phyloP scores from a whole-genome alignment of 2,329 filamentous ascomycete species.

The Colletotrichum limetticola region DNA sequence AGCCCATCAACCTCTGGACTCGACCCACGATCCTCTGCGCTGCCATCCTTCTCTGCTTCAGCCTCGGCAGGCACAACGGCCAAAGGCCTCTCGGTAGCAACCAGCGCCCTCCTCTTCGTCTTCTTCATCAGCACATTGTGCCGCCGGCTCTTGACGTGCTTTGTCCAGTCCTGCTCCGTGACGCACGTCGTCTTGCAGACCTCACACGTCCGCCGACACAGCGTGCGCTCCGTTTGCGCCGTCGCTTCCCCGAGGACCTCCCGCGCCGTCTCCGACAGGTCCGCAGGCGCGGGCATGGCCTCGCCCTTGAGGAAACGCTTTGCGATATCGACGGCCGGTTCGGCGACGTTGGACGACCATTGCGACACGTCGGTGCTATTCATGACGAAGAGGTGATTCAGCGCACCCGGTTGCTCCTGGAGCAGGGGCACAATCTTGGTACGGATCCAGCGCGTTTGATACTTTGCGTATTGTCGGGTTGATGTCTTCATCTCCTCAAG shows the following conservation, averaged over 20 bases:
- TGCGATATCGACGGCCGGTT: slow-evolving; percentile 72
- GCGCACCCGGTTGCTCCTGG: slow-evolving; percentile 60
- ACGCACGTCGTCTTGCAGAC: slow-evolving; percentile 74
- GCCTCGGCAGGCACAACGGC: slow-evolving; percentile 15
- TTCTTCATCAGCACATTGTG: slow-evolving; percentile 48
- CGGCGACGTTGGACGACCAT: slow-evolving; percentile 73
- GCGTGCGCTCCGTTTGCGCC: slow-evolving; percentile 62
- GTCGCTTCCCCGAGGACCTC: slow-evolving; percentile 65
- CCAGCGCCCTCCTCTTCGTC: slow-evolving; percentile 51
- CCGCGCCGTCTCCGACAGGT: slow-evolving; percentile 59
- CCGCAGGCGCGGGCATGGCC: slow-evolving; percentile 61
- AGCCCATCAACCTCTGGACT: slow-evolving; percentile 22
- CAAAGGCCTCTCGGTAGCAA: slow-evolving; percentile 37
- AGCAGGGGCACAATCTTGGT: slow-evolving; percentile 81
- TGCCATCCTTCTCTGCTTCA: background rate
- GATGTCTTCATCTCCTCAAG: slow-evolving; percentile 83
- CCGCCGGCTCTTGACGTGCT: slow-evolving; percentile 49
- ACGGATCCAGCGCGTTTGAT: slow-evolving; percentile 88
- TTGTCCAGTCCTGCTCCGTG: slow-evolving; percentile 61
- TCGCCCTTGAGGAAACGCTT: slow-evolving; percentile 70
- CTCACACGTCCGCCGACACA: slow-evolving; percentile 74
- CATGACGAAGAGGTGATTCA: slow-evolving; percentile 77
- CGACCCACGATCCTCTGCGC: background rate
- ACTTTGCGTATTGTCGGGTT: slow-evolving; percentile 87
- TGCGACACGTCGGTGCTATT: slow-evolving; percentile 77